phyloP scores from a whole-genome alignment of 257 asterid species.

The Misopates orontium region DNA sequence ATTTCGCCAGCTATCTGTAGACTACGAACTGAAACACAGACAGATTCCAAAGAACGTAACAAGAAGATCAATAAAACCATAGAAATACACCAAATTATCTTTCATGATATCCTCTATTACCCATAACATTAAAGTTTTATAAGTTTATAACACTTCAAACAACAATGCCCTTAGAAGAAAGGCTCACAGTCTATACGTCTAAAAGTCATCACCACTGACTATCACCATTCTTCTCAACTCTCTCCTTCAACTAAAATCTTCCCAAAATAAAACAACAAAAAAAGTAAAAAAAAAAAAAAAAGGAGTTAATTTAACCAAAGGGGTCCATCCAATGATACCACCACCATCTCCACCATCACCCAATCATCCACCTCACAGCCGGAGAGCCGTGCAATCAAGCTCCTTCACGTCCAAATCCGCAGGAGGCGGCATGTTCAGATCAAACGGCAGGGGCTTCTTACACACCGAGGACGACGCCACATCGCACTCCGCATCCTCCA shows the following conservation, averaged over 20 bases:
- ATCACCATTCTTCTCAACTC: slow-evolving; percentile 24
- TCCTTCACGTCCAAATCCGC: slow-evolving; percentile 34
- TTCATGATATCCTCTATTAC: slow-evolving; percentile 21
- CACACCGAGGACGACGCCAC: slow-evolving; percentile 43
- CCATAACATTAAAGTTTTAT: slow-evolving; percentile 31
- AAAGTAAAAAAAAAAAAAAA: too few relatives aligned
- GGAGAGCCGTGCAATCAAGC: slow-evolving; percentile 42
- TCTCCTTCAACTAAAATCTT: slow-evolving; percentile 5
- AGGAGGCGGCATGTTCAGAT: slow-evolving; percentile 49
- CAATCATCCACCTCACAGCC: slow-evolving; percentile 46
- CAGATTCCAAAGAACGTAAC: slow-evolving; percentile 5
- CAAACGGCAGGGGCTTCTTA: slow-evolving; percentile 46
- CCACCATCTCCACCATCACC: slow-evolving; percentile 25
- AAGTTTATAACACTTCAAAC: slow-evolving; percentile 31
- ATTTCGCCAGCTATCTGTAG: neutral
- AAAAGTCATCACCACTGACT: slow-evolving; percentile 28
- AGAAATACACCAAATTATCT: slow-evolving; percentile 2
- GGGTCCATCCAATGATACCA: slow-evolving; percentile 18
- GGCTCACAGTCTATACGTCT: slow-evolving; percentile 23
- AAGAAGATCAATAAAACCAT: slow-evolving; percentile 5
- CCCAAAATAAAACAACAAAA: slow-evolving; percentile 21
- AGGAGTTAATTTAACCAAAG: slow-evolving; percentile 29
- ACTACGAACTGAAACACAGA: neutral
- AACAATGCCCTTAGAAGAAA: slow-evolving; percentile 35
- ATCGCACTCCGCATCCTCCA: slow-evolving; percentile 53